Base-by-base conservation (phyloP, 2,329 filamentous ascomycete species). In the Fusarium aywerte region DNA sequence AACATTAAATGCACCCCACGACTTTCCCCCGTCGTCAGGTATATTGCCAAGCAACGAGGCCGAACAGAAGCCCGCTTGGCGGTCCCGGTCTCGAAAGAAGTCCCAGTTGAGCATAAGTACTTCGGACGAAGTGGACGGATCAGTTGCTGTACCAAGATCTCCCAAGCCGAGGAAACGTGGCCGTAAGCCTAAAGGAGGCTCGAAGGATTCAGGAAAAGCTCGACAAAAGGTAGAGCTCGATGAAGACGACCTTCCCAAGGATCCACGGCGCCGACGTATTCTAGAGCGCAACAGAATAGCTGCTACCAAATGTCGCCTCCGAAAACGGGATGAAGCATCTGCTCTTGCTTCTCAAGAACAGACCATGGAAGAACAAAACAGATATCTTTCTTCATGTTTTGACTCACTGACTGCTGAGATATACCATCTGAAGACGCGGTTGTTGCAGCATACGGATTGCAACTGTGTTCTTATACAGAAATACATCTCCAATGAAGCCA, bases 201-300 rank as follows among this genome's bases (percentile, higher is more conserved):
- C 32, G 11, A 66, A 68, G 38, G 69, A 65, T 23, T 13, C 27
- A 16, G 49, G 31, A 5, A 69, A 58, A 20, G 36, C 31, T 42
- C 47, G 20, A 6, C 49, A 54, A 27, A 50, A 68, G 11, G 63
- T 69, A 11, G 68, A 68, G 12, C 45, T 66, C 15, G 69, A 73
- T n/a, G 66, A 71, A 15, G 68, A 71, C 13, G 64, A 65, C 10
- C 52, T 66, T 16, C 67, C 70, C 21, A 73, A 59, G 35, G 72
- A 74, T 11, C 69, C 70, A 12, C 65, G 68, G 13, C 69, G 72
- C 15, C 62, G 69, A 39, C 73, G 67, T 12, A 72, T 74, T 31
- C 66, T 77, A 21, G 75, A 76, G 58, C 75, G 75, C 11, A 76
- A 77, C 50, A 68, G 75, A 49, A 69, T 76, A 21, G 75, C 75